A percentile compares a stretch with the other conserved stretches of the same genome.
These are phyloP conservation scores for Porcisia deanei DNA, from an alignment of 208 protist genomes.

Conservation along the genomic window DNA sequence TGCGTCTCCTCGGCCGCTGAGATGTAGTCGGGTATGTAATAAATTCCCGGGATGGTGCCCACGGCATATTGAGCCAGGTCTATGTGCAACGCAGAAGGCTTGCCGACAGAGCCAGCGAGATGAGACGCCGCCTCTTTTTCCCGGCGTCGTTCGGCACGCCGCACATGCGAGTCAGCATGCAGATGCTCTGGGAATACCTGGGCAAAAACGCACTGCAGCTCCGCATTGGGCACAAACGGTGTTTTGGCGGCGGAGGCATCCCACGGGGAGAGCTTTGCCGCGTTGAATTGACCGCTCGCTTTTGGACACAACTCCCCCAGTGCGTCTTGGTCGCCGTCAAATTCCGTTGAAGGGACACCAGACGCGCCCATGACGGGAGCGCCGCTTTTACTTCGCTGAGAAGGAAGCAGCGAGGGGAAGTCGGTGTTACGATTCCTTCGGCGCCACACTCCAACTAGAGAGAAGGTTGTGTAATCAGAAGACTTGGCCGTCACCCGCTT, in stretches of 20 bases:
- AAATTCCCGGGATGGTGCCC: constrained; percentile 67
- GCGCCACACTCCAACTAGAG: constrained; percentile 75
- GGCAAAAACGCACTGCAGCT: constrained; percentile 61
- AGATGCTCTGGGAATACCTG: constrained; percentile 75
- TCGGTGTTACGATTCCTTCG: constrained; percentile 39
- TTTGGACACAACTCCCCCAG: neutral
- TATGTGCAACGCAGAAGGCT: constrained; percentile 38
- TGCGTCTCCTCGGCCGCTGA: constrained; percentile 70
- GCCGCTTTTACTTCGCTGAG: constrained; percentile 12
- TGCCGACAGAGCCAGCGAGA: neutral
- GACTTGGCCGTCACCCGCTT: constrained; percentile 59
- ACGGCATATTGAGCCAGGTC: constrained; percentile 69
- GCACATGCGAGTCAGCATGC: constrained; percentile 53
- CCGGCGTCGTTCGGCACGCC: constrained; percentile 25
- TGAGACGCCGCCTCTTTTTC: neutral
- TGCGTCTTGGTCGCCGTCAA: neutral
- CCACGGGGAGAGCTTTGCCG: constrained; percentile 80
- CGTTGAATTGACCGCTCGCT: constrained; percentile 71
- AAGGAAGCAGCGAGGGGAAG: constrained; percentile 13
- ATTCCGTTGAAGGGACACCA: neutral
- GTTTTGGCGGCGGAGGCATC: constrained; percentile 26
- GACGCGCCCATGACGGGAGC: neutral
- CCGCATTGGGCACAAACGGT: constrained; percentile 44
- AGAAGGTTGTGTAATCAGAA: constrained; percentile 73
- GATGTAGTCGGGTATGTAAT: constrained; percentile 92